Percentiles rank a stretch among this genome's conserved stretches.
phyloP scores from a whole-genome alignment of 305 asterid genomes.

The Fraxinus albicans region DNA sequence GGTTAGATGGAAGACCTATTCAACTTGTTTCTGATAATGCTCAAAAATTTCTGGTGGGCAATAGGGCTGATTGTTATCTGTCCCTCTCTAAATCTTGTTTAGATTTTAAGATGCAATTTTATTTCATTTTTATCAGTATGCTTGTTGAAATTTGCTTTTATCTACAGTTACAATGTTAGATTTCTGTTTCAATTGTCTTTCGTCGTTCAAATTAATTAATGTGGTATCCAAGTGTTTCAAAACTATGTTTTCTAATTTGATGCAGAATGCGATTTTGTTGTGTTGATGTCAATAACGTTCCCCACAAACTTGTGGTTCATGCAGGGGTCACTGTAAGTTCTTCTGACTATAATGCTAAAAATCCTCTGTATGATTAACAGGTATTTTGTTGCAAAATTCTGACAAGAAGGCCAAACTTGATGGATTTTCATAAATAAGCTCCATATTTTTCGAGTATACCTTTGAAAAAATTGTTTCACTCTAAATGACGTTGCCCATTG shows the following conservation, averaged over 20 bases:
- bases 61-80: neutral
- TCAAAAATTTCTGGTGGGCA: neutral
- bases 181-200: neutral
- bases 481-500: neutral
- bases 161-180: neutral
- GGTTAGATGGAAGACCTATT: slow-evolving; percentile 43
- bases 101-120: neutral
- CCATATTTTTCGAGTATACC: neutral
- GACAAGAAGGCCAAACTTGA: neutral
- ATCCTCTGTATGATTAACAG: neutral
- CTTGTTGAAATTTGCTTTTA: neutral
- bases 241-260: slow-evolving; percentile 7
- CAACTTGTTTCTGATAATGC: slow-evolving; percentile 17
- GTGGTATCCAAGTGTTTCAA: neutral
- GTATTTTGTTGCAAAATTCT: neutral
- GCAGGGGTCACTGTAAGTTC: slow-evolving; percentile 88
- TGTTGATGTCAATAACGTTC: slow-evolving; percentile 78
- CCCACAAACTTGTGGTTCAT: slow-evolving; percentile 78
- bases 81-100: neutral
- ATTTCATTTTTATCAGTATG: neutral
- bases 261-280: slow-evolving; percentile 72
- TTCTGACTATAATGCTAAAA: slow-evolving; percentile 9
- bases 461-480: neutral
- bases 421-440: neutral
- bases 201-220: neutral